A percentile compares a stretch with the other conserved stretches of the same genome.
Evolutionary conservation across 2,329 filamentous ascomycete genomes (phyloP).

Genomic region (Paraconiothyrium sp.): DNA sequence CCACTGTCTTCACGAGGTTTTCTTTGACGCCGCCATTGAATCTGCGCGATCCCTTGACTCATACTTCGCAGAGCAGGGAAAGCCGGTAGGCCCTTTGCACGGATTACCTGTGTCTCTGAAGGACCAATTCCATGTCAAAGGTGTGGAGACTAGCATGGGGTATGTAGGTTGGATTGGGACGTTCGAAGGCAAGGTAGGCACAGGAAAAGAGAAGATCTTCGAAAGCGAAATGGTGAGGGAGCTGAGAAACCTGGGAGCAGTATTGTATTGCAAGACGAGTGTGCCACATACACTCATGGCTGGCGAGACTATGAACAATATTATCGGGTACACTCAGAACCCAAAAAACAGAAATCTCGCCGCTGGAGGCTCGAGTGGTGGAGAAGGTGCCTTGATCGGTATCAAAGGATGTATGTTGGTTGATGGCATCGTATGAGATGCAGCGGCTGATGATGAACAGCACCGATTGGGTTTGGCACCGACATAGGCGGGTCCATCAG

Average conservation of each 20-base stretch:
- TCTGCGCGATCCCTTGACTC: conserved; percentile 54
- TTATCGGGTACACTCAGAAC: conserved; percentile 67
- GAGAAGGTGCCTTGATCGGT: conserved; percentile 68
- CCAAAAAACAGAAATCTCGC: conserved; percentile 65
- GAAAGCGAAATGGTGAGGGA: conserved; percentile 69
- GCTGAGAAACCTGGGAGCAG: conserved; percentile 63
- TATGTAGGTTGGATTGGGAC: conserved; percentile 73
- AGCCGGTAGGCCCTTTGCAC: conserved; percentile 56
- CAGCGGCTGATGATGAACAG: conserved; percentile 23
- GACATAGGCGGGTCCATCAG: conserved; percentile 67
- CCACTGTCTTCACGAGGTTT: conserved; percentile 58
- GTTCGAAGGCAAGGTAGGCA: conserved; percentile 65
- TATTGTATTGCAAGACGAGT: conserved; percentile 67
- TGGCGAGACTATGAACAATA: conserved; percentile 69
- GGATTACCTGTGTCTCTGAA: conserved; percentile 60
- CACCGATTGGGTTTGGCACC: conserved; percentile 65
- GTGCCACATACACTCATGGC: conserved; percentile 68
- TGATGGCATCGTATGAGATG: not conserved
- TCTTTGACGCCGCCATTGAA: conserved; percentile 57
- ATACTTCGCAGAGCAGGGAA: conserved; percentile 47
- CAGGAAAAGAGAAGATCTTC: conserved; percentile 61
- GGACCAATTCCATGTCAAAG: conserved; percentile 60
- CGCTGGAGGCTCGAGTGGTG: conserved; percentile 66
- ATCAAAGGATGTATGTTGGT: conserved; percentile 57
- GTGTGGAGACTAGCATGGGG: conserved; percentile 63